Base-by-base conservation (phyloP, 345 rosid species). In the Eucalyptus sp. region DNA sequence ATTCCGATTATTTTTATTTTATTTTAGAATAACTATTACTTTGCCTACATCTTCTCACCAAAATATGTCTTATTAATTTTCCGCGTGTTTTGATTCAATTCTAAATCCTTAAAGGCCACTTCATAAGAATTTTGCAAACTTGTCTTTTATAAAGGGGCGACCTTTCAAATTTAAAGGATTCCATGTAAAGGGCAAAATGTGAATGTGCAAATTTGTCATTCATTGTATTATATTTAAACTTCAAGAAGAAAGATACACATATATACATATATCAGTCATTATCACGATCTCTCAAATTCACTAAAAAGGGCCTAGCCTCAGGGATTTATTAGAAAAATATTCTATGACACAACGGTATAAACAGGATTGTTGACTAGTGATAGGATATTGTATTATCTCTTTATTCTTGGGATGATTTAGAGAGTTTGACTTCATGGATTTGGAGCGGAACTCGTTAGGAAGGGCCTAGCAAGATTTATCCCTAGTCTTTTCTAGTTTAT, bases 361-460 rank as follows among this genome's bases (percentile, higher is more conserved):
- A 56, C 9, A 0, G 62, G 29, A 0, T 3, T 10, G 29, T 8
- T 56, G 29, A 24, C 10, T 24, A 22, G 62, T 56, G 62, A 56
- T 22, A 24, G 1, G 13, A 24, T 56, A 56, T 0, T 56, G 10
- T 22, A 56, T 2, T 56, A 56, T 56, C 62, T 10, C 29, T 56
- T 24, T 22, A 10, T 56, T 56, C 62, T 56, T 24, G 62, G 6
- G 0, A 56, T 56, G 6, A 56, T 56, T 56, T 56, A 24, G 13
- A 56, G 0, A 0, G 27, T 24, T 56, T 56, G 62, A 56, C 62
- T 56, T 56, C 27, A 24, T 56, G 29, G 29, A 56, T 56, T 56
- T 24, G 0, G 62, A 22, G 29, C 6, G 29, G 3, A 24, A 56
- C 62, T 56, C 62, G 2, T 56, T 56, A 56, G 29, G 62, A 56